Conservation (phyloP, 352 stramenopile genomes). For the Globisporangium heterothallicum region DNA sequence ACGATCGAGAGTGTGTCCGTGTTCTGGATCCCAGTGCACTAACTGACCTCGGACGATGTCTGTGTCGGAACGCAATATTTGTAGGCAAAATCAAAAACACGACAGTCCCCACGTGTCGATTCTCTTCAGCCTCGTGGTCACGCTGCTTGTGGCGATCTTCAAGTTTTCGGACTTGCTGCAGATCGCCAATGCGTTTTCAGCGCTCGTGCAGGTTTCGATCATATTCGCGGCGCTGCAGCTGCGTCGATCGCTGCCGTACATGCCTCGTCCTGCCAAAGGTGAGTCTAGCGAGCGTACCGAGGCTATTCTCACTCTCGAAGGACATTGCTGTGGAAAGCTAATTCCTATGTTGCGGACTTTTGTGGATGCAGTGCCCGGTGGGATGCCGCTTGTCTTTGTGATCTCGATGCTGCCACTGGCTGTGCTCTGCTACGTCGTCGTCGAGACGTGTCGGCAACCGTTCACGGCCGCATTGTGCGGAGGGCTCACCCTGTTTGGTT, state of each 20-base stretch:
- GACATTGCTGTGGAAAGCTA: too few species aligned
- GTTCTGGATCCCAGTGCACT: too few species aligned
- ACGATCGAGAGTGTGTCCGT: too few species aligned
- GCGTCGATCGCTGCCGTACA: constrained; percentile 44
- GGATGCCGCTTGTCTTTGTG: constrained; percentile 21
- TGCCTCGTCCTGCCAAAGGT: constrained; percentile 43
- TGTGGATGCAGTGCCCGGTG: constrained; percentile 18
- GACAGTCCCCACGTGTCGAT: constrained; percentile 26
- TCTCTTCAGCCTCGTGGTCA: constrained; percentile 18
- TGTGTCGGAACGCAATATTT: too few species aligned
- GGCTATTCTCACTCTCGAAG: too few species aligned
- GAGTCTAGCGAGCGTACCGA: too few species aligned
- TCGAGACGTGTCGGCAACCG: constrained; percentile 10
- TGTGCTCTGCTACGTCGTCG: constrained; percentile 18
- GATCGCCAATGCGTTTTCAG: constrained; percentile 81
- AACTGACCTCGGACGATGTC: too few species aligned
- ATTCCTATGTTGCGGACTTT: too few species aligned
- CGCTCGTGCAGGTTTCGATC: constrained; percentile 66
- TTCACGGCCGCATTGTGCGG: constrained; percentile 7
- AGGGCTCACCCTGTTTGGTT: constrained; percentile 8
- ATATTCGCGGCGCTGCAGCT: constrained; percentile 85
- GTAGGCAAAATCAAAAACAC: constrained; percentile 28
- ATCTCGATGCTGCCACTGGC: constrained; percentile 15
- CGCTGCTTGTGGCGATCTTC: constrained; percentile 20
- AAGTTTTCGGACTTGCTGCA: constrained; percentile 50